Evolutionary conservation across 176 grass and related monocot species (phyloP), one percentile per base, ranked within the genome.

Genomic region (Bothriochloa decipiens): DNA sequence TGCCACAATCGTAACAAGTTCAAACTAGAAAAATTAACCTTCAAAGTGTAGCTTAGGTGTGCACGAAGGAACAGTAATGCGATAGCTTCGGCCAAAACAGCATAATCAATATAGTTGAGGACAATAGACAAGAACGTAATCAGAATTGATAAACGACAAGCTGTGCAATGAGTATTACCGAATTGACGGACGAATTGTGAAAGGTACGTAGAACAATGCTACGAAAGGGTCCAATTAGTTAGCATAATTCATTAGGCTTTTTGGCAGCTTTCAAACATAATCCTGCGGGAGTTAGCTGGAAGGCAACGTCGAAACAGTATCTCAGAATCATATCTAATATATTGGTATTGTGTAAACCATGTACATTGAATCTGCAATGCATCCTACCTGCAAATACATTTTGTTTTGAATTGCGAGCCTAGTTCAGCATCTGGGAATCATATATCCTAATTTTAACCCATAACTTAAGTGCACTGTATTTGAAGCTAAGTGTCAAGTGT

Each of bases 131-230:
- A 3, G 28, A 68, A 41, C 65, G 40, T 43, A 73, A 72, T 26
- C 25, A 84, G 47, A 74, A 58, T 83, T 17, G 32, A 26, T 55
- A 72, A 55, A 88, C 42, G 53, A 83, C 80, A 78, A 83, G 9
- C 45, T 33, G 42, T 20, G 29, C 35, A 70, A 42, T 37, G 63
- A 61, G 43, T 70, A 61, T 76, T 74, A 26, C 60, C 40, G 29
- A 57, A 72, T 72, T 72, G 23, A 82, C 40, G 11, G 27, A 32
- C 14, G 63, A 32, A 65, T 32, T 55, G 27, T 81, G 25, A 14
- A 73, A 23, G 6, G 68, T 3, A 32, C 29, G 29, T 32, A 72
- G 23, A 41, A 28, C 68, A 32, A 37, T 7, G 13, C 65, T 70
- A 70, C 8, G 70, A 26, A 17, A 72, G n/a, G 49, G 9, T 22